These are phyloP conservation scores for Liriodendron chinense DNA, from an alignment of 164 flowering plant genomes.

Conservation along the genomic window DNA sequence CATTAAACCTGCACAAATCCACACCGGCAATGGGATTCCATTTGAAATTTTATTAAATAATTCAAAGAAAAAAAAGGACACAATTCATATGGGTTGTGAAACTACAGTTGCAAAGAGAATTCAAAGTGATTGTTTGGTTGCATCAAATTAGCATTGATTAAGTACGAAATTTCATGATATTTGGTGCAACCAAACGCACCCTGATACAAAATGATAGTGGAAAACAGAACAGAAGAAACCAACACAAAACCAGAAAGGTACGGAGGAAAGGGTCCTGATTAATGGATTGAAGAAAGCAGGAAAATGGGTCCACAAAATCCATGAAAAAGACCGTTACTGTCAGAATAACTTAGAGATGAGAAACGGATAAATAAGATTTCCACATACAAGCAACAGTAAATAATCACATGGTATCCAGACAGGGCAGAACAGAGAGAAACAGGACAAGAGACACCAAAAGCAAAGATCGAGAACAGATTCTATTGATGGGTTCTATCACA, in stretches of 20 bases:
- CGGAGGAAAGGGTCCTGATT: not conserved
- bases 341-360: not conserved
- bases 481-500: too few relatives aligned
- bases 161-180: not conserved
- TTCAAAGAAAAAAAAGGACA: not conserved
- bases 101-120: not conserved
- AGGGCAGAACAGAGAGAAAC: not conserved
- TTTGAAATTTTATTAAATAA: not conserved
- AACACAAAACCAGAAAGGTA: not conserved
- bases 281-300: not conserved
- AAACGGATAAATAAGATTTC: not conserved
- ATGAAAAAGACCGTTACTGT: not conserved
- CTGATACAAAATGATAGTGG: not conserved
- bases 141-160: not conserved
- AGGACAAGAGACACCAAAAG: not conserved
- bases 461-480: too few relatives aligned
- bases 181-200: not conserved
- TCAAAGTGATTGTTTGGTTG: not conserved
- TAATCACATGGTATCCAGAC: not conserved
- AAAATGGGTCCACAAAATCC: not conserved
- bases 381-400: not conserved
- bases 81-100: not conserved
- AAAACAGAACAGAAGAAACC: not conserved
- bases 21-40: not conserved
- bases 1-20: conserved; percentile 36